Percentiles rank a stretch among this genome's conserved stretches.
phyloP scores from a whole-genome alignment of 208 protist species.

The Phytomonas sp. region DNA sequence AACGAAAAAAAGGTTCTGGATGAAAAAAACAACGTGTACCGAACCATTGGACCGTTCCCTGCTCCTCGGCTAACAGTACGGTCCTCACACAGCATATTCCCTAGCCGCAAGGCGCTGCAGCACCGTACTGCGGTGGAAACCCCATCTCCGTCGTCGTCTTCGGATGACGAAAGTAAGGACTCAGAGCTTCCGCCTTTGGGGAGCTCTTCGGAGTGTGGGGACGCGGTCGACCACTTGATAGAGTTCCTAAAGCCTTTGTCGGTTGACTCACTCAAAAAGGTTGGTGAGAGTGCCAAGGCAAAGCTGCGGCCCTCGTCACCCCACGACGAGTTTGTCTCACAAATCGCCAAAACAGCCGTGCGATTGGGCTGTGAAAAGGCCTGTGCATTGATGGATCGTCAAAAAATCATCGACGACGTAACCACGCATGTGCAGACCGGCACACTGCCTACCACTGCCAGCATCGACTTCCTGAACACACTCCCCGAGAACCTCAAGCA shows the following conservation, averaged over 20 bases:
- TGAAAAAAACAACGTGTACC: conserved; percentile 68
- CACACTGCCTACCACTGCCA: conserved; percentile 62
- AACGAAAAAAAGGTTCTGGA: conserved; percentile 77
- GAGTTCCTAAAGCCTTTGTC: conserved; percentile 76
- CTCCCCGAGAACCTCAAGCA: conserved; percentile 72
- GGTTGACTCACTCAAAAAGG: conserved; percentile 85
- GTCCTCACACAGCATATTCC: conserved; percentile 54
- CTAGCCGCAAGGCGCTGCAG: conserved; percentile 76
- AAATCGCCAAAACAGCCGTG: conserved; percentile 82
- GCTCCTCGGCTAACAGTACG: conserved; percentile 70
- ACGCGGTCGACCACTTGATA: conserved; percentile 73
- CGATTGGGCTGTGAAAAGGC: conserved; percentile 82
- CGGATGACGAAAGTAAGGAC: background rate
- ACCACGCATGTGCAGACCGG: conserved; percentile 70
- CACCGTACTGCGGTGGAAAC: conserved; percentile 64
- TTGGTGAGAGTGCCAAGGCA: conserved; percentile 84
- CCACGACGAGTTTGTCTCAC: conserved; percentile 72
- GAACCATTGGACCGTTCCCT: conserved; percentile 68
- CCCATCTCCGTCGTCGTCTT: conserved; percentile 52
- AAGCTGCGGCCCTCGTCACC: conserved; percentile 68
- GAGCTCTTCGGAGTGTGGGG: conserved; percentile 7
- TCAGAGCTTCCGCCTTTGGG: background rate
- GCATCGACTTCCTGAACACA: conserved; percentile 79
- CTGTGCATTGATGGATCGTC: conserved; percentile 82
- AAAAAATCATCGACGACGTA: conserved; percentile 86